Conservation (phyloP, 805 yeast species). For the Blastobotrys chiropterorum region DNA sequence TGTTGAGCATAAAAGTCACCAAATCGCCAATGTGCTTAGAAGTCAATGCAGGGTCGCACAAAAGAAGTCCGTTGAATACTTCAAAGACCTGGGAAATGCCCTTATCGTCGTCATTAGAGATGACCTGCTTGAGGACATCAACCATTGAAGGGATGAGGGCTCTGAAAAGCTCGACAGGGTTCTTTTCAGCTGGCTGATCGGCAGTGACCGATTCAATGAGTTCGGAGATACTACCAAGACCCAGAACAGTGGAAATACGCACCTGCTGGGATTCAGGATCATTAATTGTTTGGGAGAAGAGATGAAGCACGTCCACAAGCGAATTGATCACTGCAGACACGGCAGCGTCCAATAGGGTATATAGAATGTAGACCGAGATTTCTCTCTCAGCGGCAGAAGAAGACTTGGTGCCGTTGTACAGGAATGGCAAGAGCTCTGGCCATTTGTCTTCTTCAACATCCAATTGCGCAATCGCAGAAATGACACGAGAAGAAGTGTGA, state of each 20-base stretch:
- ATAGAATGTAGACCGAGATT: constrained; percentile 74
- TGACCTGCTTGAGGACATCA: constrained; percentile 67
- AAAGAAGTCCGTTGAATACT: constrained; percentile 72
- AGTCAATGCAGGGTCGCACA: constrained; percentile 69
- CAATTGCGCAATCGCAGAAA: constrained; percentile 73
- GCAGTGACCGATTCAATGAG: constrained; percentile 53
- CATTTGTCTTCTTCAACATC: constrained; percentile 68
- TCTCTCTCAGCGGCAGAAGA: constrained; percentile 58
- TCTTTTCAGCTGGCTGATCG: constrained; percentile 40
- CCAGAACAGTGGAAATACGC: constrained; percentile 76
- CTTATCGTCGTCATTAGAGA: constrained; percentile 64
- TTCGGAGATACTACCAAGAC: constrained; percentile 50
- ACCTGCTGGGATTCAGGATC: constrained; percentile 59
- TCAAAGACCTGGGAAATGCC: constrained; percentile 72
- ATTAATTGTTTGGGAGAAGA: constrained; percentile 62
- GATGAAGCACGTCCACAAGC: constrained; percentile 59
- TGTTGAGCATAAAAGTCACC: constrained; percentile 59
- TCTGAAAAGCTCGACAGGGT: constrained; percentile 49
- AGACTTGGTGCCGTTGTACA: constrained; percentile 62
- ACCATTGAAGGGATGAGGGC: constrained; percentile 74
- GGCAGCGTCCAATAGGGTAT: constrained; percentile 67
- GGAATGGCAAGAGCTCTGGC: constrained; percentile 67
- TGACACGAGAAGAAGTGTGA: constrained; percentile 84
- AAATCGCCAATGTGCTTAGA: constrained; percentile 69
- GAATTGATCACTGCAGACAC: constrained; percentile 57